Conservation (phyloP, 164 flowering plant species). For the Annona squamosa region DNA sequence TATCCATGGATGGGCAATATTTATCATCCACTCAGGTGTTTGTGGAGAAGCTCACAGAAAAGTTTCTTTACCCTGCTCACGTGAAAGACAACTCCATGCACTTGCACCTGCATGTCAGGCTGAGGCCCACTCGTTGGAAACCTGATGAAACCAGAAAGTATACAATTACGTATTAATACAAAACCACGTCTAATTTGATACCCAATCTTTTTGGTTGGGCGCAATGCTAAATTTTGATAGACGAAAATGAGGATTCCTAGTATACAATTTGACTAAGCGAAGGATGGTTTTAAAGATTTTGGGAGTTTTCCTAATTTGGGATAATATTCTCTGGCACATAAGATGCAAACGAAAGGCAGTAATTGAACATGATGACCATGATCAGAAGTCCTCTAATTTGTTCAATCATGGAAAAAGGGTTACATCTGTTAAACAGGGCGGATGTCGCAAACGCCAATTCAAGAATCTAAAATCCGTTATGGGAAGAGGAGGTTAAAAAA, state of each 20-base stretch:
- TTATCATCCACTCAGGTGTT: too few species aligned
- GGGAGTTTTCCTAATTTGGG: too few species aligned
- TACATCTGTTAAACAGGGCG: not conserved
- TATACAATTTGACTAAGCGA: too few species aligned
- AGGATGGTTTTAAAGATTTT: too few species aligned
- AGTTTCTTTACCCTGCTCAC: conserved; percentile 10
- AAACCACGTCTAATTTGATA: not conserved
- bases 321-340: too few species aligned
- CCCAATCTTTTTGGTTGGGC: not conserved
- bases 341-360: too few species aligned
- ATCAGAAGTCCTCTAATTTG: too few species aligned
- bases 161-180: not conserved
- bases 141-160: conserved; percentile 7
- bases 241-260: too few species aligned
- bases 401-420: not conserved
- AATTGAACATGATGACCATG: not conserved
- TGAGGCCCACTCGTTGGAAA: not conserved
- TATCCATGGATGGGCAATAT: not conserved
- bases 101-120: conserved; percentile 8
- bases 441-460: not conserved
- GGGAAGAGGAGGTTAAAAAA: too few species aligned
- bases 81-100: conserved; percentile 11
- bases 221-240: too few species aligned
- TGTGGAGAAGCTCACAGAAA: not conserved
- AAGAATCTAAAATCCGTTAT: not conserved